A percentile compares a stretch with the other conserved stretches of the same genome.
Conservation (phyloP, 169 alveolate species). For the Theileria equi region DNA sequence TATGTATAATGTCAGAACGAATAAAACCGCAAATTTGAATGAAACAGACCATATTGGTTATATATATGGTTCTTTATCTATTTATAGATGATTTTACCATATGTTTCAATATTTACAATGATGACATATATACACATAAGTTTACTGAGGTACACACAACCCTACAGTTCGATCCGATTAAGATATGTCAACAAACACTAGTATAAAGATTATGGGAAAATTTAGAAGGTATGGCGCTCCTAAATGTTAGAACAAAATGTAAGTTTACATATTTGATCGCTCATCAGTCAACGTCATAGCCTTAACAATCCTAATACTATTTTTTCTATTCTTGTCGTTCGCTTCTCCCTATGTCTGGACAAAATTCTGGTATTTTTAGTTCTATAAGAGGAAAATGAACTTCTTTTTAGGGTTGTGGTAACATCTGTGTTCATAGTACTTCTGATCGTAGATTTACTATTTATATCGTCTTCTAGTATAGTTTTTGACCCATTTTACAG, state of each 20-base stretch:
- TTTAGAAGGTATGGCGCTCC: constrained; percentile 12
- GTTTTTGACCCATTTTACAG: constrained; percentile 61
- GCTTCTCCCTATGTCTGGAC: constrained; percentile 41
- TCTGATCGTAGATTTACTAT: constrained; percentile 31
- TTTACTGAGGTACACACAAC: too few species aligned
- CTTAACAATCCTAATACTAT: constrained; percentile 22
- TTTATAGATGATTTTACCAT: too few species aligned
- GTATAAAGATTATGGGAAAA: too few species aligned
- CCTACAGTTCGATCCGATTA: too few species aligned
- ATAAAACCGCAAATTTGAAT: too few species aligned
- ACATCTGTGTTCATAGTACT: constrained; percentile 1
- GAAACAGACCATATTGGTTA: too few species aligned
- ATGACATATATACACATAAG: too few species aligned
- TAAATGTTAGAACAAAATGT: constrained; percentile 52
- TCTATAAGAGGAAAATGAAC: background rate
- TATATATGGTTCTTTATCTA: too few species aligned
- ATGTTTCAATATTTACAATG: too few species aligned
- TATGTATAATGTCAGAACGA: too few species aligned
- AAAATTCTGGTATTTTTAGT: constrained; percentile 35
- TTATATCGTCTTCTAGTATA: constrained; percentile 34
- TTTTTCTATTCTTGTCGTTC: constrained; percentile 24
- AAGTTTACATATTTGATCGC: background rate
- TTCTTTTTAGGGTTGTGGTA: constrained; percentile 27
- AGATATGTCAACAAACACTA: too few species aligned
- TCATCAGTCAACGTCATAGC: constrained; percentile 5